These are phyloP conservation scores for Rhodosporidiobolus odoratus DNA, from an alignment of 768 basidiomycete species.

Conservation along the genomic window DNA sequence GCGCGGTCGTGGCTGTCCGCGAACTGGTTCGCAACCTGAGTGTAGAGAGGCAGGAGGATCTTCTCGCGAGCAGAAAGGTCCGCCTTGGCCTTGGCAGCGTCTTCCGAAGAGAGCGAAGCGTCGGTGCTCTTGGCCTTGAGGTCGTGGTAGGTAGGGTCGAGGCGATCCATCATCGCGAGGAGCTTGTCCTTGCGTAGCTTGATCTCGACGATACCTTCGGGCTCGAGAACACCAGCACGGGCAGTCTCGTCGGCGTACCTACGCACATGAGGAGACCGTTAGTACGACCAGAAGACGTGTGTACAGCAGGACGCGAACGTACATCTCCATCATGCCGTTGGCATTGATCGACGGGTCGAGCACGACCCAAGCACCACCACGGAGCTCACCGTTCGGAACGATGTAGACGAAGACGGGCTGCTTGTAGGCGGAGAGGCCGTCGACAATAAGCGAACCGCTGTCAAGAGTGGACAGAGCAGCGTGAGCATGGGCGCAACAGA, in stretches of 20 bases:
- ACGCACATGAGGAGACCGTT: background rate
- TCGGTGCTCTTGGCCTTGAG: constrained; percentile 79
- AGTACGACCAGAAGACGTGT: background rate
- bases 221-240: constrained; percentile 88
- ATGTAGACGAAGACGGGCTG: constrained; percentile 98
- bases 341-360: constrained; percentile 96
- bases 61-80: constrained; percentile 71
- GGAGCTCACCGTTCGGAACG: constrained; percentile 94
- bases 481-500: background rate
- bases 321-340: constrained; percentile 91
- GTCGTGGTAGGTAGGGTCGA: constrained; percentile 73
- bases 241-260: constrained; percentile 86
- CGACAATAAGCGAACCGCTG: constrained; percentile 64
- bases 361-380: constrained; percentile 99
- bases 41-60: constrained; percentile 79
- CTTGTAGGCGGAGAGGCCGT: constrained; percentile 92
- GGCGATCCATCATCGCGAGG: constrained; percentile 79
- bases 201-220: constrained; percentile 95
- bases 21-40: constrained; percentile 86
- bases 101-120: constrained; percentile 63
- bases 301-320: background rate
- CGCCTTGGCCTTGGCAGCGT: constrained; percentile 64
- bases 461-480: background rate
- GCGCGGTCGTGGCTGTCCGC: constrained; percentile 79
- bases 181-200: constrained; percentile 96